Evolutionary conservation across 106 monocot species (phyloP).

Genomic region (Xerophyta viscosa): DNA sequence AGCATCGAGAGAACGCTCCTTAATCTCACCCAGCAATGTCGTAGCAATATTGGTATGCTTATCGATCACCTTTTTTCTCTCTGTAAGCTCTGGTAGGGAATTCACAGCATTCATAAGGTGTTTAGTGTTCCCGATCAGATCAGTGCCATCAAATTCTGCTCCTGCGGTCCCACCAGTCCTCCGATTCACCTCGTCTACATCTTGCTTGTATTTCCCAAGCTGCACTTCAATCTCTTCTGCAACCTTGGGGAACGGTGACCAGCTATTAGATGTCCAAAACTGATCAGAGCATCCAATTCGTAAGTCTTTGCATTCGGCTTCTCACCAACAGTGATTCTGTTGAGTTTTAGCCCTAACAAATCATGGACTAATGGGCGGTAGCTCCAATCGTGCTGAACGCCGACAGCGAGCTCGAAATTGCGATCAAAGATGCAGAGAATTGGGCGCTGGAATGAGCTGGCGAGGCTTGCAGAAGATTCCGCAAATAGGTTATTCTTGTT

Average conservation of each 20-base stretch:
- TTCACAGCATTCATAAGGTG: conserved; percentile 91
- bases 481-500: conserved; percentile 73
- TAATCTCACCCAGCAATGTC: conserved; percentile 71
- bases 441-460: conserved; percentile 64
- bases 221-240: conserved; percentile 90
- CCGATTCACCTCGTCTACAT: conserved; percentile 80
- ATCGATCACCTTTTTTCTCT: conserved; percentile 88
- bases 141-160: conserved; percentile 78
- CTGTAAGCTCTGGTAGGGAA: conserved; percentile 89
- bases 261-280: conserved; percentile 77
- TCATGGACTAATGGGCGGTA: conserved; percentile 85
- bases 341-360: conserved; percentile 65
- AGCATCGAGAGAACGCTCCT: conserved; percentile 77
- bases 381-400: conserved; percentile 90
- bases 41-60: conserved; percentile 93
- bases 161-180: conserved; percentile 64
- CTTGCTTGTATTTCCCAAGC: conserved; percentile 88
- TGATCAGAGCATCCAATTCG: conserved; percentile 66
- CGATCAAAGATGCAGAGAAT: conserved; percentile 80
- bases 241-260: conserved; percentile 87
- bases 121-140: conserved; percentile 85
- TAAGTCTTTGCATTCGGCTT: conserved; percentile 46
- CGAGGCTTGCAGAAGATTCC: conserved; percentile 29
- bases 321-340: conserved; percentile 47
- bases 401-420: conserved; percentile 89